Conservation (phyloP, 768 basidiomycete species). For the Mycena epipterygia region DNA sequence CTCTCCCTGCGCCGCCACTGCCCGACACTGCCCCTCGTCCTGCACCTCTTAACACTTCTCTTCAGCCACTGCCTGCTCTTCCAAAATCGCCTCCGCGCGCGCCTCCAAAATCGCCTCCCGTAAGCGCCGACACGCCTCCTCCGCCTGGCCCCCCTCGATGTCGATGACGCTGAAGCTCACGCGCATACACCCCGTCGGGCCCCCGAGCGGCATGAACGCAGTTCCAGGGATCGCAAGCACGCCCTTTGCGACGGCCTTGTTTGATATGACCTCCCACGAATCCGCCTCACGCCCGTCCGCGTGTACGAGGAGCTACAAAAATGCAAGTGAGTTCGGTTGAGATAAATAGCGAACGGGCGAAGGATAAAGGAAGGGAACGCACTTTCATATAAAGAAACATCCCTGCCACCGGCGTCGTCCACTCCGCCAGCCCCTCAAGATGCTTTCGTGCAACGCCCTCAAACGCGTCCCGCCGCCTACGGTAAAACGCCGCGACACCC, state of each 20-base stretch:
- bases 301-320: constrained; percentile 18
- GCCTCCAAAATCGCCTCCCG: constrained; percentile 31
- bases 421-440: constrained; percentile 71
- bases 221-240: constrained; percentile 34
- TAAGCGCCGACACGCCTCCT: constrained; percentile 35
- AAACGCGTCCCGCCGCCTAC: constrained; percentile 69
- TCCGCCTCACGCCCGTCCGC: not conserved
- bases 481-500: constrained; percentile 69
- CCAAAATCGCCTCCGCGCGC: constrained; percentile 20
- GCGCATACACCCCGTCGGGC: constrained; percentile 25
- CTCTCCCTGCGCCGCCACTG: no score
- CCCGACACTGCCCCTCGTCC: no score
- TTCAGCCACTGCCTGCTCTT: not conserved
- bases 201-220: constrained; percentile 34
- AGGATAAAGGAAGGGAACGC: not conserved
- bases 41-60: no score
- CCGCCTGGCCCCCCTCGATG: constrained; percentile 27
- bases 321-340: not conserved
- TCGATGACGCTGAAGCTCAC: constrained; percentile 36
- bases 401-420: constrained; percentile 68
- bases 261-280: not conserved
- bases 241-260: constrained; percentile 24
- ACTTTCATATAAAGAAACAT: constrained; percentile 79
- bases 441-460: constrained; percentile 71
- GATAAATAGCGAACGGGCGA: not conserved